These are phyloP conservation scores for Candida krabiensis DNA, from an alignment of 805 yeast species.

Conservation along the genomic window DNA sequence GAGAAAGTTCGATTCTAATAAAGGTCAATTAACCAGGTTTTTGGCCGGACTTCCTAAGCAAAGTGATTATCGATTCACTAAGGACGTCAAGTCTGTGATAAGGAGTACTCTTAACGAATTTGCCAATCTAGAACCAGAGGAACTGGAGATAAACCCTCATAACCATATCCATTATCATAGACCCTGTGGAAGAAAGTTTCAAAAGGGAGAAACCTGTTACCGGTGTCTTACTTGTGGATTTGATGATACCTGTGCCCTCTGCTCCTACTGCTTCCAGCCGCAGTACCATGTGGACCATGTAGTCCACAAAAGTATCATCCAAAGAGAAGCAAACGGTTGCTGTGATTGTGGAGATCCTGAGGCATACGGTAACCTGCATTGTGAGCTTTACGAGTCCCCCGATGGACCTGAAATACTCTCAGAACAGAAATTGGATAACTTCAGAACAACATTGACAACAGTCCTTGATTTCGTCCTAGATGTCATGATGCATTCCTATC, in stretches of 20 bases:
- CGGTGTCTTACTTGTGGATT: conserved; percentile 73
- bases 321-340: conserved; percentile 70
- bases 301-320: conserved; percentile 61
- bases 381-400: conserved; percentile 38
- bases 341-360: conserved; percentile 91
- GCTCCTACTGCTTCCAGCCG: conserved; percentile 71
- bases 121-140: conserved; percentile 12
- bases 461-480: conserved; percentile 62
- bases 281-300: conserved; percentile 73
- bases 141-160: conserved; percentile 23
- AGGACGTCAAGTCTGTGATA: conserved; percentile 31
- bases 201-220: conserved; percentile 79
- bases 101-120: conserved; percentile 37
- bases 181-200: conserved; percentile 73
- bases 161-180: conserved; percentile 52
- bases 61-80: conserved; percentile 33
- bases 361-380: conserved; percentile 65
- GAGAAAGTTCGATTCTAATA: background rate
- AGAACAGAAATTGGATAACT: conserved; percentile 33
- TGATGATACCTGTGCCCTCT: conserved; percentile 83
- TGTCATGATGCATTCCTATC: conserved; percentile 51
- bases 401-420: conserved; percentile 36
- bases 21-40: conserved; percentile 28
- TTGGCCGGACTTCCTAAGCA: conserved; percentile 40
- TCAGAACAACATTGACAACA: conserved; percentile 43